These are phyloP conservation scores for Jatropha curcas DNA, from an alignment of 345 rosid species.

Conservation along the genomic window DNA sequence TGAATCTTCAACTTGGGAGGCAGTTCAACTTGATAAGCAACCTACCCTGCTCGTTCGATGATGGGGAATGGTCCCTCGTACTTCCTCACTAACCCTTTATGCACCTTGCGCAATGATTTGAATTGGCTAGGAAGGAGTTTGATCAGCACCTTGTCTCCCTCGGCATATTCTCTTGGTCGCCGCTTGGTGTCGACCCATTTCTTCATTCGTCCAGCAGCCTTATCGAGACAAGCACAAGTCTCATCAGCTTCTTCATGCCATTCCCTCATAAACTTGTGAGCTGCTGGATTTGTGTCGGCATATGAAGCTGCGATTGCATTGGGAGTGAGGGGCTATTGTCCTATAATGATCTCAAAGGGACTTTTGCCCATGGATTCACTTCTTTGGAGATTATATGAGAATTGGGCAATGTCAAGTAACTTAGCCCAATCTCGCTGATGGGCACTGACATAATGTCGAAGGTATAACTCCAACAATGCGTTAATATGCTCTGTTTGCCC, in stretches of 20 bases:
- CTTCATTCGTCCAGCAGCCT: background rate
- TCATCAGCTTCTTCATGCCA: background rate
- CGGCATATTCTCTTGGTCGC: background rate
- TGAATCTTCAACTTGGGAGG: background rate
- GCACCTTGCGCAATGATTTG: background rate
- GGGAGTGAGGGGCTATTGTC: background rate
- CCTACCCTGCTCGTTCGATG: background rate
- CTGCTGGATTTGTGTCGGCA: accelerated
- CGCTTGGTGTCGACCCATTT: background rate
- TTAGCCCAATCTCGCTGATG: background rate
- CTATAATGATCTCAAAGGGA: background rate
- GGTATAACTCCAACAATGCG: background rate
- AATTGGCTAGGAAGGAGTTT: no score
- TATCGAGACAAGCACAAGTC: background rate
- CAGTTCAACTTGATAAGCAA: background rate
- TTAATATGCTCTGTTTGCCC: no score
- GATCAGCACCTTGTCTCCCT: background rate
- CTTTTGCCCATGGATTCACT: accelerated
- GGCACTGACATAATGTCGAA: background rate
- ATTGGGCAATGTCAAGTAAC: background rate
- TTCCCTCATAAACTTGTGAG: background rate
- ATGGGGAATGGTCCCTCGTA: background rate
- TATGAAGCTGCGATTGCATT: background rate
- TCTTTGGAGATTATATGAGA: background rate
- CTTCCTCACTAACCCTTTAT: background rate